phyloP scores from a whole-genome alignment of 2,329 filamentous ascomycete genomes.

The Ascochyta pisi region DNA sequence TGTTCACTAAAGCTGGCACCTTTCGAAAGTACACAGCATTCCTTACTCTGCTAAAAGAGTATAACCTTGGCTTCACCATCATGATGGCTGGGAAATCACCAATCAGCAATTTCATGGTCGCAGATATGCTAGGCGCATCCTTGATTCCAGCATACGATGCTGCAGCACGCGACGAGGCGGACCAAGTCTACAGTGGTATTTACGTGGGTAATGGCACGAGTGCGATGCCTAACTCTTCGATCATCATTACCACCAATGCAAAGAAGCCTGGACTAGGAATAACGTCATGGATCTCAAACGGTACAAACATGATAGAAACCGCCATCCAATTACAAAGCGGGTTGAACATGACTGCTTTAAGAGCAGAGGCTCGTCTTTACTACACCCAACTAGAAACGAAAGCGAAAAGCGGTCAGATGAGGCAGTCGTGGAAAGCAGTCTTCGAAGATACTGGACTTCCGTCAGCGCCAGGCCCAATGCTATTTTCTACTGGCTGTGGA shows the following conservation, averaged over 20 bases:
- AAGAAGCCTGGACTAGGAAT: conserved; percentile 39
- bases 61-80: conserved; percentile 53
- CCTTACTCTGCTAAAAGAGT: conserved; percentile 54
- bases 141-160: conserved; percentile 34
- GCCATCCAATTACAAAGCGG: conserved; percentile 23
- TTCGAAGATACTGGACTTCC: conserved; percentile 32
- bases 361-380: conserved; percentile 28
- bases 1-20: conserved; percentile 56
- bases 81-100: conserved; percentile 40
- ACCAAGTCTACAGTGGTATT: conserved; percentile 33
- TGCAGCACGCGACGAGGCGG: conserved; percentile 39
- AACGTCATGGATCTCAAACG: conserved; percentile 41
- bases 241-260: conserved; percentile 36
- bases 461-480: conserved; percentile 17
- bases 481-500: conserved; percentile 32
- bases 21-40: conserved; percentile 51
- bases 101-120: conserved; percentile 11
- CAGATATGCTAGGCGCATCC: conserved; percentile 20
- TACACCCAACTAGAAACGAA: conserved; percentile 29
- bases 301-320: conserved; percentile 38
- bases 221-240: conserved; percentile 28
- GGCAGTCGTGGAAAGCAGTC: conserved; percentile 30
- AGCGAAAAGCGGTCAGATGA: conserved; percentile 17
- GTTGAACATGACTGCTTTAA: not conserved
- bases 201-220: conserved; percentile 25